These are phyloP conservation scores for Maudiozyma bulderi DNA, from an alignment of 805 yeast genomes.

Conservation along the genomic window DNA sequence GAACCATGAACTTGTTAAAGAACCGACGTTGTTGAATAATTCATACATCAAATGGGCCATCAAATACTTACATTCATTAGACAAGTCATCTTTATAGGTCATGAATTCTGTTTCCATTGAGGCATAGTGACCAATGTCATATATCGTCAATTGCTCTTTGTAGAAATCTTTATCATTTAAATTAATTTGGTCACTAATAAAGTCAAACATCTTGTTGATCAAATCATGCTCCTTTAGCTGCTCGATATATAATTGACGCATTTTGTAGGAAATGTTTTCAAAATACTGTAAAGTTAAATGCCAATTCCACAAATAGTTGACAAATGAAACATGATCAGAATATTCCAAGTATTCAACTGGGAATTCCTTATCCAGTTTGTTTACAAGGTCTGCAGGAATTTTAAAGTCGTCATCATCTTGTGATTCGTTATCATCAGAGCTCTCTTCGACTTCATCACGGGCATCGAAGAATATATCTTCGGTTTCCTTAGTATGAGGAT, in stretches of 20 bases:
- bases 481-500: conserved; percentile 10
- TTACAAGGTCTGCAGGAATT: conserved; percentile 31
- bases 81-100: conserved; percentile 22
- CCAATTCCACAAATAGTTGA: conserved; percentile 61
- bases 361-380: conserved; percentile 22
- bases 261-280: conserved; percentile 51
- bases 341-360: conserved; percentile 32
- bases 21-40: conserved; percentile 25
- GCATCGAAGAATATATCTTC: conserved; percentile 1
- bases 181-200: conserved; percentile 46
- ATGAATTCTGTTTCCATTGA: conserved; percentile 4
- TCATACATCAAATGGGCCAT: conserved; percentile 20
- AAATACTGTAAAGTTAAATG: conserved; percentile 51
- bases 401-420: conserved; percentile 15
- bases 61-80: conserved; percentile 22
- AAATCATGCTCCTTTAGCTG: conserved; percentile 43
- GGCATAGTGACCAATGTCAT: not conserved
- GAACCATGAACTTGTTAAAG: conserved; percentile 47
- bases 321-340: conserved; percentile 30
- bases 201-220: conserved; percentile 43
- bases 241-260: conserved; percentile 50
- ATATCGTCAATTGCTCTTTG: conserved; percentile 14
- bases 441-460: not conserved
- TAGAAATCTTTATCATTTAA: conserved; percentile 21
- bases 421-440: conserved; percentile 2